These are phyloP conservation scores for Schwanniomyces polymorphus DNA, from an alignment of 805 yeast species.

Conservation along the genomic window DNA sequence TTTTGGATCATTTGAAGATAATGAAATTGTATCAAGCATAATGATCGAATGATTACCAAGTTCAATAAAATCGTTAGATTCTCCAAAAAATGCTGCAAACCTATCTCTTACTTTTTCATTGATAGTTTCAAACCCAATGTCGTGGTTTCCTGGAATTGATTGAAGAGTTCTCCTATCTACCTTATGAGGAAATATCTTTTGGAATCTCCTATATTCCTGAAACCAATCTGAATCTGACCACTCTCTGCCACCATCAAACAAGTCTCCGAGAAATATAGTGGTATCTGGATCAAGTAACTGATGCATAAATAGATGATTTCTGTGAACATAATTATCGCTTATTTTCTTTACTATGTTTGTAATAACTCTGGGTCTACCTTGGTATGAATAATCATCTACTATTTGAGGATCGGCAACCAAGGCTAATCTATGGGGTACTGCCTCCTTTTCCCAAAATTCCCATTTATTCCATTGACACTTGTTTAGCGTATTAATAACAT, in stretches of 20 bases:
- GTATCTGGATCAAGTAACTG: constrained; percentile 67
- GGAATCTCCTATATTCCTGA: constrained; percentile 68
- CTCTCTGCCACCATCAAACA: constrained; percentile 92
- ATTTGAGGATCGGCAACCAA: constrained; percentile 93
- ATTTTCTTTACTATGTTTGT: constrained; percentile 58
- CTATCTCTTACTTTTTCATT: constrained; percentile 55
- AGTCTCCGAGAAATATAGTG: constrained; percentile 81
- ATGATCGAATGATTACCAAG: constrained; percentile 72
- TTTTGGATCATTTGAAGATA: constrained; percentile 54
- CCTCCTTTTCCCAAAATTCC: constrained; percentile 54
- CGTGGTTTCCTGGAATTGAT: constrained; percentile 88
- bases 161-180: constrained; percentile 39
- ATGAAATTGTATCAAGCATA: constrained; percentile 78
- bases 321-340: constrained; percentile 76
- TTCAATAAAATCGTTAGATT: constrained; percentile 53
- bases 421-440: constrained; percentile 47
- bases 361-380: constrained; percentile 54
- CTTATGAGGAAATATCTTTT: constrained; percentile 59
- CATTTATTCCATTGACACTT: constrained; percentile 59
- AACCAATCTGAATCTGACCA: constrained; percentile 72
- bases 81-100: constrained; percentile 74
- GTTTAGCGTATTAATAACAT: constrained; percentile 21
- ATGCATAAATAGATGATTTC: constrained; percentile 68
- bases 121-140: constrained; percentile 88
- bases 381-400: constrained; percentile 86